A percentile compares a stretch with the other conserved stretches of the same genome.
Evolutionary conservation across 345 rosid species (phyloP).

Genomic region (Rhizophora apiculata): DNA sequence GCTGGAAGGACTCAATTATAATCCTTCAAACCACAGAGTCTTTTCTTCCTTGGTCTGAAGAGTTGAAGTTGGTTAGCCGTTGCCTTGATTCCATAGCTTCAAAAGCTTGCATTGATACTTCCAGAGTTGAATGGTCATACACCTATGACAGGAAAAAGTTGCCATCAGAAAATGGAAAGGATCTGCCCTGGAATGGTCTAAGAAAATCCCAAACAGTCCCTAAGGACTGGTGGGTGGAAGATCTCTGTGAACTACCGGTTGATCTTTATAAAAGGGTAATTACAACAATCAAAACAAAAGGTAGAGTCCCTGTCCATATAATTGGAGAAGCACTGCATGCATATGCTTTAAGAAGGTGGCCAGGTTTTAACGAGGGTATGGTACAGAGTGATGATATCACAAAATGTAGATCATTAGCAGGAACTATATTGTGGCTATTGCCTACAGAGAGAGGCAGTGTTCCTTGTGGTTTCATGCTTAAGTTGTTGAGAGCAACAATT

Average conservation of each 20-base stretch:
- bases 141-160: constrained; percentile 44
- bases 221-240: constrained; percentile 59
- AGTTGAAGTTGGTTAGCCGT: constrained; percentile 27
- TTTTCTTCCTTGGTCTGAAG: constrained; percentile 33
- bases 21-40: constrained; percentile 42
- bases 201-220: constrained; percentile 38
- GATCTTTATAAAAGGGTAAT: constrained; percentile 43
- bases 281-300: constrained; percentile 33
- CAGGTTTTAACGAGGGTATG: constrained; percentile 23
- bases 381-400: constrained; percentile 22
- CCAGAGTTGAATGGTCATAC: constrained; percentile 49
- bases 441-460: constrained; percentile 28
- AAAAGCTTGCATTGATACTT: constrained; percentile 41
- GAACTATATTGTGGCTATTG: constrained; percentile 23
- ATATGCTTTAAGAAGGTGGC: constrained; percentile 34
- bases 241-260: constrained; percentile 46
- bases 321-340: constrained; percentile 50
- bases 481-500: constrained; percentile 27
- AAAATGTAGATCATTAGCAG: constrained; percentile 25
- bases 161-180: constrained; percentile 34
- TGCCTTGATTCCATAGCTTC: constrained; percentile 44
- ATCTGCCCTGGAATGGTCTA: constrained; percentile 24
- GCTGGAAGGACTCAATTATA: constrained; percentile 55
- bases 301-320: constrained; percentile 18
- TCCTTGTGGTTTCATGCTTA: constrained; percentile 34